Evolutionary conservation across 1,284 basidiomycete species (phyloP).

Genomic region (Apiotrichum laibachii): DNA sequence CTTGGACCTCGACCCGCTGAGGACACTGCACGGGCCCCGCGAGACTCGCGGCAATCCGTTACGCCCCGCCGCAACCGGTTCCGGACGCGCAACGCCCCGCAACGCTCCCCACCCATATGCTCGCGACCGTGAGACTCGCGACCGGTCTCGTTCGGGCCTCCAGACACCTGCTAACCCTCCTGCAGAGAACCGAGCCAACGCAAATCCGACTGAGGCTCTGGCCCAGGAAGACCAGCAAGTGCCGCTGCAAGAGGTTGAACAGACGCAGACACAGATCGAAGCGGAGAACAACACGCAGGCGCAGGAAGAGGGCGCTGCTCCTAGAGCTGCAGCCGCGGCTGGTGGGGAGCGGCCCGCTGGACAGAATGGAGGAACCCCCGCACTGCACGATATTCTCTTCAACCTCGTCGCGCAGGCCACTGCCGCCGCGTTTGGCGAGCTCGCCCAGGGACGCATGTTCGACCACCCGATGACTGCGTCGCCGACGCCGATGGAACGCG

Average conservation of each 20-base stretch:
- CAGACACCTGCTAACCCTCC: constrained; percentile 5
- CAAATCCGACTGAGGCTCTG: background rate
- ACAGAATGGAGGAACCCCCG: background rate
- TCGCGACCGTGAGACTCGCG: constrained; percentile 14
- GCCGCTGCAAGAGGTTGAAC: background rate
- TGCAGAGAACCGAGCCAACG: background rate
- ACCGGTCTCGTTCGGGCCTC: constrained; percentile 5
- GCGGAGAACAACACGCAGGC: background rate
- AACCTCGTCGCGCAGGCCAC: background rate
- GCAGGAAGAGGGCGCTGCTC: background rate
- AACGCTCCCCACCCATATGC: constrained; percentile 28
- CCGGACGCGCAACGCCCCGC: constrained; percentile 21
- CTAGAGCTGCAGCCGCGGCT: background rate
- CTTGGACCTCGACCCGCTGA: constrained; percentile 48
- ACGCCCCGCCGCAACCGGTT: constrained; percentile 26
- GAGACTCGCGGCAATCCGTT: constrained; percentile 25
- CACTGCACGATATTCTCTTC: constrained; percentile 1
- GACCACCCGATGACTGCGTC: constrained; percentile 22
- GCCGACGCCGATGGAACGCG: constrained; percentile 25
- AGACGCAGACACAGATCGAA: background rate
- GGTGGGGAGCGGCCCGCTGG: too few species aligned
- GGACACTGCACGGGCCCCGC: constrained; percentile 34
- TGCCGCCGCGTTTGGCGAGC: background rate
- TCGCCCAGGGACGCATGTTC: constrained; percentile 13
- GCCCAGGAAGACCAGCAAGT: background rate